Base-by-base conservation (phyloP, 805 yeast genomes). In the Isabelozyma heimii region DNA sequence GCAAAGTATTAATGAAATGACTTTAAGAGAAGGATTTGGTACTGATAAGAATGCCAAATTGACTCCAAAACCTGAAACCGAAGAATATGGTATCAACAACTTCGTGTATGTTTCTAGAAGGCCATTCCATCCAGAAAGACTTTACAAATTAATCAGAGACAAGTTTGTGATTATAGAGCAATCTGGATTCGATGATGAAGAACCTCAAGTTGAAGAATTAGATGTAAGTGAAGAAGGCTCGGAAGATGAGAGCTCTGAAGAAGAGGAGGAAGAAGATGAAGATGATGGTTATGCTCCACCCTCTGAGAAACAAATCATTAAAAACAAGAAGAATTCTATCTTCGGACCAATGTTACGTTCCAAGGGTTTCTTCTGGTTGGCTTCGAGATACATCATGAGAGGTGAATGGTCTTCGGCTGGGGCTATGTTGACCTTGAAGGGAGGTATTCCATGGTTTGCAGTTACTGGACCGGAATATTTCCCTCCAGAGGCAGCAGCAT, bases 331-430 rank as follows among this genome's bases (percentile, higher is more conserved):
- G 33, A 56, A 51, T 6, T 72, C 77, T 2, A 58, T 66, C 1
- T 73, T 75, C 47, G 70, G 69, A 1, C 61, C 69, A 9, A 53
- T 75, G 15, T 52, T 75, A 27, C 64, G 79, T 8, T 69, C 77
- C 6, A 74, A 75, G 52, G 78, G 79, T 1, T 73, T 72, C 57
- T 63, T 75, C 49, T 75, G 79, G 79, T 56, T 75, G 14, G 79
- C 79, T 5, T 61, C 76, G 1, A 60, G 77, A 47, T 56, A 62
- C 46, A 63, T 72, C n/a, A 58, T 67, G 41, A 56, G 73, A 48
- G 77, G 77, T 15, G 77, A 73, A 55, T 73, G 77, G 77, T 66
- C 73, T 1, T 70, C 73, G 42, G 78, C 77, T 0, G 77, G 78
- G 3, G 57, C 68, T 2, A 72, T 73, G 75, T 52, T 72, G 35